Base-by-base conservation (phyloP, 2,329 filamentous ascomycete species). In the Pseudogymnoascus sp. region DNA sequence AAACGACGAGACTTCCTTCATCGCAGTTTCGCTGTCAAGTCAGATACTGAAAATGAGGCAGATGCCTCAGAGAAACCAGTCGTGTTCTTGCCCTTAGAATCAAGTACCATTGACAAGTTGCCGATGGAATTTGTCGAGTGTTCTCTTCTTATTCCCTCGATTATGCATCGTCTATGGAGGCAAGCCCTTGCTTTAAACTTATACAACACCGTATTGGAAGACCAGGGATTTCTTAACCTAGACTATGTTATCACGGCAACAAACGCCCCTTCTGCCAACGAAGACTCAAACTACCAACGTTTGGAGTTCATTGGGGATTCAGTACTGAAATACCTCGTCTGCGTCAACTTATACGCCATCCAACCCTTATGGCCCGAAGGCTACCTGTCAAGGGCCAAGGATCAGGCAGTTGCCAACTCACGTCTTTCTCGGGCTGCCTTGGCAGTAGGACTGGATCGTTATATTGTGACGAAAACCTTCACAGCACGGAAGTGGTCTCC, bases 301-400 rank as follows among this genome's bases (percentile, higher is more conserved):
- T 78, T 96, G 0, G 95, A 97, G 72, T 96, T 96, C 68, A 77
- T 97, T 0, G 95, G 95, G 0, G 93, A 97, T 70, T 86, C 86
- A 0, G 79, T 96, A 1, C 79, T 97, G 38, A 97, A 97, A 70
- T 83, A 88, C 63, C 85, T 84, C 56, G 81, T 88, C 0, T 85
- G 86, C 0, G 73, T 91, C 1, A 87, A 91, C 63, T 79, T 93
- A 2, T 77, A 79, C 16, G 79, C 80, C 16, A 72, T 79, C 33
- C 74, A 92, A 65, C 82, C 83, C 0, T 75, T 80, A 4, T 91
- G 85, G 81, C 90, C 90, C 0, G 93, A 97, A 74, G 87, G 89
- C 0, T 88, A 87, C 65, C 80, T 97, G 0, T 87, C 87, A 0
- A 75, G 77, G 2, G 81, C 81, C 65, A 93, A 93, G 68, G 85